Evolutionary conservation across 495 filamentous ascomycete genomes (phyloP).

Genomic region (Penicillium manginii): DNA sequence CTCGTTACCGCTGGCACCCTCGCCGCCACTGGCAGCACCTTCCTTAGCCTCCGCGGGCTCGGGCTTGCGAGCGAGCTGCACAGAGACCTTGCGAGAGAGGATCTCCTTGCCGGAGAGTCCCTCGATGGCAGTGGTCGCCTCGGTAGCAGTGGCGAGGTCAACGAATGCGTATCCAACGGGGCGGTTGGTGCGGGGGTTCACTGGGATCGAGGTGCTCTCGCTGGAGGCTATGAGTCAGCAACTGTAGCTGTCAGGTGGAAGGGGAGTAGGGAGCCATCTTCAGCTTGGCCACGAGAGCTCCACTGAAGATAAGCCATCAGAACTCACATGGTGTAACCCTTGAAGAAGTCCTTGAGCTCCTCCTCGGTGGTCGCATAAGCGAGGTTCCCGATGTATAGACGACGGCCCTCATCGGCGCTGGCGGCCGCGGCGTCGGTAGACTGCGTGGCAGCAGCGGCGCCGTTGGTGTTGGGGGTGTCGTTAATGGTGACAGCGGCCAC

Average conservation of each 20-base stretch:
- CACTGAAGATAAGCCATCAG: background rate
- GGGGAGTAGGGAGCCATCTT: background rate
- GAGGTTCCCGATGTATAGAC: constrained; percentile 99
- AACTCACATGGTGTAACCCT: constrained; percentile 95
- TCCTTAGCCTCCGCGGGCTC: constrained; percentile 84
- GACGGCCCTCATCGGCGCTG: constrained; percentile 96
- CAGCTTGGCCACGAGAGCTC: background rate
- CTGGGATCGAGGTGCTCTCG: constrained; percentile 97
- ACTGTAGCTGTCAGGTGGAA: constrained; percentile 5
- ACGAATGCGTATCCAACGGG: constrained; percentile 99
- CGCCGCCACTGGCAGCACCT: constrained; percentile 64
- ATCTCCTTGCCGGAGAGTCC: constrained; percentile 97
- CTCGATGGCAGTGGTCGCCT: constrained; percentile 91
- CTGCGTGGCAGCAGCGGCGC: constrained; percentile 73
- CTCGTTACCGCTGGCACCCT: constrained; percentile 71
- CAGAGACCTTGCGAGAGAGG: constrained; percentile 96
- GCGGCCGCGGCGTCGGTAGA: constrained; percentile 85
- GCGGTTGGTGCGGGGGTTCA: constrained; percentile 97
- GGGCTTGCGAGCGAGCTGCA: constrained; percentile 97
- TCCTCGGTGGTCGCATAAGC: constrained; percentile 99
- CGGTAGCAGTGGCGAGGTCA: constrained; percentile 88
- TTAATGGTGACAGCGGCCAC: constrained; percentile 46
- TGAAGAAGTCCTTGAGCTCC: constrained; percentile 99
- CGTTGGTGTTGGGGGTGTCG: constrained; percentile 73
- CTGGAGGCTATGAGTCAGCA: constrained; percentile 50